Evolutionary conservation across 2,329 filamentous ascomycete genomes (phyloP), one percentile per base, ranked within the genome.

Genomic region (Fusarium algeriense): DNA sequence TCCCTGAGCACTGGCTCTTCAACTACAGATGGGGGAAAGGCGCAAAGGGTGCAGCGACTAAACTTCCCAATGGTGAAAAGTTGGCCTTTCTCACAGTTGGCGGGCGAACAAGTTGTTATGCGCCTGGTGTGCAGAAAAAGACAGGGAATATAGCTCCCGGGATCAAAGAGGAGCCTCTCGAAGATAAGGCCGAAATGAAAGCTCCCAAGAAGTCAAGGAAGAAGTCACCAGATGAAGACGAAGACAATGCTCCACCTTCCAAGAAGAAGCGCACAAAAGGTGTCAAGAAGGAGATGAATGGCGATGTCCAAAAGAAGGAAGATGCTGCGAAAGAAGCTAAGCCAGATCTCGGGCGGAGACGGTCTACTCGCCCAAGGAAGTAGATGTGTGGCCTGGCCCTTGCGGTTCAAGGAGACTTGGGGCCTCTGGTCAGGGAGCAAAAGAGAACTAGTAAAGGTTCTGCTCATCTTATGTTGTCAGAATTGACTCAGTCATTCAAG

Each of bases 1-100:
- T 98, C 69, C 96, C 96, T 0, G 86, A 92, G 8, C 87, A 95
- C 67, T 99, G 96, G 94, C 84, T 97, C 14, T 97, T 97, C 84
- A 91, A 92, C 69, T 87, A 97, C 78, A 89, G 94, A 30, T 98
- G 96, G 96, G 89, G 91, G 15, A 97, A 98, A 78, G 94, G 93
- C 78, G 94, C 92, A 76, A 97, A 95, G 78, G 88, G 87, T 34
- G 86, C 89, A 3, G 81, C 86, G 1, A 88, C 87, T 7, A 87
- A 86, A 52, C 82, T 98, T 32, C 95, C 95, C 0, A 97, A 90
- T 71, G 96, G 96, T 0, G 91, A 94, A 70, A 94, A 92, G 80
- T 91, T 98, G 48, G 90, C 90, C 0, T 96, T 95, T 77, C 82
- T 98, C 52, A 98, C 92, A 1, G 95, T 98, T 1, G 95, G 95